Evolutionary conservation across 1,139 yeast genomes (phyloP).

Genomic region (Geotrichum carabidarum): DNA sequence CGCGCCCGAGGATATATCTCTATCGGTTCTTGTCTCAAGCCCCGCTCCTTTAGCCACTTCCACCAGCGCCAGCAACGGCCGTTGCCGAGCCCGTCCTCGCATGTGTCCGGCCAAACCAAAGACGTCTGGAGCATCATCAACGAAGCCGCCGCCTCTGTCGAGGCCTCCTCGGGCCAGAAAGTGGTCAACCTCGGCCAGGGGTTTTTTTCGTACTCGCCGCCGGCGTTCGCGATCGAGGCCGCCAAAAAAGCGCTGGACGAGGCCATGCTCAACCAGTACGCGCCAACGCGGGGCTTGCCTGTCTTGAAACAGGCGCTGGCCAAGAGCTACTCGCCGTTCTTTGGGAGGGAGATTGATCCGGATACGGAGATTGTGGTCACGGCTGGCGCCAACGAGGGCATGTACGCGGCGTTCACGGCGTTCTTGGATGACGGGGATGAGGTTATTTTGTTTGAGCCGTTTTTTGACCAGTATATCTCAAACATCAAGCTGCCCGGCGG

Average conservation of each 20-base stretch:
- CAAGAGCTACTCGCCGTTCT: conserved; percentile 62
- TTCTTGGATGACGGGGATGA: conserved; percentile 85
- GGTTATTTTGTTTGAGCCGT: conserved; percentile 95
- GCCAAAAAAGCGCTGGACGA: conserved; percentile 68
- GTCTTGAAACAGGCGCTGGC: conserved; percentile 64
- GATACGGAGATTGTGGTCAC: conserved; percentile 72
- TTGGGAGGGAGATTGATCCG: conserved; percentile 53
- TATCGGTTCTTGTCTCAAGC: too few species aligned
- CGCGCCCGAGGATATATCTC: too few species aligned
- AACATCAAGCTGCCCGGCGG: conserved; percentile 94
- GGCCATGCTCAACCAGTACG: conserved; percentile 81
- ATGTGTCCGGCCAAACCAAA: conserved; percentile 40
- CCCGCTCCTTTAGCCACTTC: too few species aligned
- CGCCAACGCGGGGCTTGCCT: conserved; percentile 86
- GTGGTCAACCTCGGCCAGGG: conserved; percentile 93
- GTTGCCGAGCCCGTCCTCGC: conserved; percentile 27
- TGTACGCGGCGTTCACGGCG: conserved; percentile 78
- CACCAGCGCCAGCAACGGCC: too few species aligned
- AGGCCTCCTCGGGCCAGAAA: conserved; percentile 58
- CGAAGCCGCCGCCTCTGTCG: conserved; percentile 86
- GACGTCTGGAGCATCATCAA: conserved; percentile 94
- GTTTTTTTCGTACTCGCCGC: conserved; percentile 91
- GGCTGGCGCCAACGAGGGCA: conserved; percentile 97
- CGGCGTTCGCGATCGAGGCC: conserved; percentile 78
- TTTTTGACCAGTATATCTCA: conserved; percentile 92